Evolutionary conservation across 176 grass and related monocot species (phyloP), one percentile per base, ranked within the genome.

Genomic region (Oryza brachyantha): DNA sequence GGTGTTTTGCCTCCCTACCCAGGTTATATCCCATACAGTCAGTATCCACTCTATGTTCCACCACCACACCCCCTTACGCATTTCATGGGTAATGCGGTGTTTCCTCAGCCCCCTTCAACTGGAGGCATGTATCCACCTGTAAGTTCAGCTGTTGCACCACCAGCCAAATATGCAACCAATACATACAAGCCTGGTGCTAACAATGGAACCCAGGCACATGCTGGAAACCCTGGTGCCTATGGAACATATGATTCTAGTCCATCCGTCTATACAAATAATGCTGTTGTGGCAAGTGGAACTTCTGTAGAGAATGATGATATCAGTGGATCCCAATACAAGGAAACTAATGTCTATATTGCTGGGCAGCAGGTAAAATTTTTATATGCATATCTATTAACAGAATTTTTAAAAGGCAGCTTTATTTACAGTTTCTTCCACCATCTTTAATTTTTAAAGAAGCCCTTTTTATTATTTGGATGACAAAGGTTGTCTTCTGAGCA

Each of bases 141-240:
- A 80, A 88, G 75, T 80, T 42, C 91, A 79, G 78, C 78, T 77
- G 77, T 82, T 73, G 73, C 74, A 8, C 41, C 73, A 48, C 74
- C 88, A 82, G 86, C 82, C 45, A 93, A 93, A 84, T 93, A 91
- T 77, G 46, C 90, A 1, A 10, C 80, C 43, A 61, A 81, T 71
- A 64, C 92, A 75, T 93, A 91, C 84, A 97, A 97, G 60, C 81
- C 91, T 87, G 88, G 81, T 81, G 66, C 81, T 71, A 96, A 96
- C 78, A 80, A 65, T 67, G 86, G 88, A 73, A 87, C 64, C 66
- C 88, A 87, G 84, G 80, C 77, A 46, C 83, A 89, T 88, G 81
- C 72, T 84, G 86, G 89, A 83, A 61, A 75, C 48, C 78, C 84
- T n/a, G 84, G 81, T 86, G 81, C 76, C 28, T 91, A 93, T 82